Base-by-base conservation (phyloP, 2,329 filamentous ascomycete genomes). In the Sarocladium oryzae region DNA sequence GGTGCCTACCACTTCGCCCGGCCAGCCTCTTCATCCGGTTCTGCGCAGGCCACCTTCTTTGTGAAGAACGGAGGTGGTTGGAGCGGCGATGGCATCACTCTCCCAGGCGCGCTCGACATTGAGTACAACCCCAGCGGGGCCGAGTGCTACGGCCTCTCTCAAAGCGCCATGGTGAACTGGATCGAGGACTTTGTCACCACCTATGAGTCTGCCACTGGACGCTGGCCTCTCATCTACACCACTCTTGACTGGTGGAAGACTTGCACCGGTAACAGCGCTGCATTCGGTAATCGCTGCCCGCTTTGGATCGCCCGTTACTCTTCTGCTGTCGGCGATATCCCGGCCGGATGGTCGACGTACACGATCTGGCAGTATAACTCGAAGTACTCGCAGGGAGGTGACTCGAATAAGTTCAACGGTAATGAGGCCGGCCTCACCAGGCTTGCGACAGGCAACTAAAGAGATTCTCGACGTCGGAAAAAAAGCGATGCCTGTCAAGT, bases 331-430 rank as follows among this genome's bases (percentile, higher is more conserved):
- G 73, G 74, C 2, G 69, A 67, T 1, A 64, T 74, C 13, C 75
- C 75, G 1, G 75, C 73, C 8, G 71, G 74, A 10, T 81, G 76
- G 77, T 60, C 66, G 1, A 73, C 65, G 55, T 69, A 78, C 58
- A 77, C 74, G n/a, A 72, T 81, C 57, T 81, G 77, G 77, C 77
- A 79, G 65, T 72, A 77, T 57, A 63, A 66, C 24, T 71, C 77
- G 54, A 60, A 59, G 4, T 77, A 76, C 54, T 55, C 60, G 11
- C 76, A 73, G 58, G 74, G 76, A n/a, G 77, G 77, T 1, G 75
- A 79, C 55, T 74, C 71, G 11, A 74, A 79, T 55, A 59, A 68
- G 7, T 79, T 78, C 56, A 79, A 78, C 58, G 77, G 77, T 0
- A 60, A 52, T 45, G 40, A 24, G 40, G 49, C 51, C 7, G 41